Conservation (phyloP, 495 filamentous ascomycete genomes). For the Aspergillus heteromorphus region DNA sequence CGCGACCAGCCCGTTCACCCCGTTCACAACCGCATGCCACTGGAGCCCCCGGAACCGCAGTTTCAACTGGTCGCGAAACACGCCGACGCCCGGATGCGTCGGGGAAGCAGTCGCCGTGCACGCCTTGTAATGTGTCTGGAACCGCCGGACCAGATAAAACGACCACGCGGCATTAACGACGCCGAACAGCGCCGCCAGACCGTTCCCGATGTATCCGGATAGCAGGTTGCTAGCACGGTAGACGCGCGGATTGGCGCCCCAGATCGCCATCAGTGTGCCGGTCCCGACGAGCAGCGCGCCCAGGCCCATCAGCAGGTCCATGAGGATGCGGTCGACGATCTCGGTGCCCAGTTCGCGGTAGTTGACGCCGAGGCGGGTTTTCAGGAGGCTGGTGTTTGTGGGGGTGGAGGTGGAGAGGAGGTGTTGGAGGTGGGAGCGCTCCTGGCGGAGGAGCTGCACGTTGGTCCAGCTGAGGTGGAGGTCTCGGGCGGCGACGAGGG, state of each 20-base stretch:
- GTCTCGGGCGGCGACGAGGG: conserved; percentile 39
- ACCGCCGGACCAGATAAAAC: conserved; percentile 29
- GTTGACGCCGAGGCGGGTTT: conserved; percentile 2
- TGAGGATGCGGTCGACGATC: conserved; percentile 35
- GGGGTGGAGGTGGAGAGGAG: background rate
- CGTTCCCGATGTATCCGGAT: conserved; percentile 34
- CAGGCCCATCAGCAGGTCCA: conserved; percentile 43
- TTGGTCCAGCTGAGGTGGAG: conserved; percentile 39
- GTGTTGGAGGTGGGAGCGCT: conserved; percentile 19
- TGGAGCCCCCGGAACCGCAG: conserved; percentile 33
- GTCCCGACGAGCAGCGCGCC: conserved; percentile 43
- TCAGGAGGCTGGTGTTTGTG: conserved; percentile 11
- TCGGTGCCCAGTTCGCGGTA: conserved; percentile 33
- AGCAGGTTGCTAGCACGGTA: conserved; percentile 43
- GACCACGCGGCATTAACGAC: conserved; percentile 46
- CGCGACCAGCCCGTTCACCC: conserved; percentile 39
- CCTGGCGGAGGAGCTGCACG: conserved; percentile 32
- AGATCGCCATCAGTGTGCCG: conserved; percentile 48
- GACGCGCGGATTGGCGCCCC: conserved; percentile 34
- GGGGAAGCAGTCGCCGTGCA: conserved; percentile 1
- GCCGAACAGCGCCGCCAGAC: conserved; percentile 3
- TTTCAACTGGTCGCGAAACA: conserved; percentile 18
- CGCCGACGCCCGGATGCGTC: background rate
- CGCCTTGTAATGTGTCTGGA: conserved; percentile 23
- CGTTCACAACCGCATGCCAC: conserved; percentile 37